Conservation (phyloP, 768 basidiomycete genomes). For the Hemileccinum impolitum region DNA sequence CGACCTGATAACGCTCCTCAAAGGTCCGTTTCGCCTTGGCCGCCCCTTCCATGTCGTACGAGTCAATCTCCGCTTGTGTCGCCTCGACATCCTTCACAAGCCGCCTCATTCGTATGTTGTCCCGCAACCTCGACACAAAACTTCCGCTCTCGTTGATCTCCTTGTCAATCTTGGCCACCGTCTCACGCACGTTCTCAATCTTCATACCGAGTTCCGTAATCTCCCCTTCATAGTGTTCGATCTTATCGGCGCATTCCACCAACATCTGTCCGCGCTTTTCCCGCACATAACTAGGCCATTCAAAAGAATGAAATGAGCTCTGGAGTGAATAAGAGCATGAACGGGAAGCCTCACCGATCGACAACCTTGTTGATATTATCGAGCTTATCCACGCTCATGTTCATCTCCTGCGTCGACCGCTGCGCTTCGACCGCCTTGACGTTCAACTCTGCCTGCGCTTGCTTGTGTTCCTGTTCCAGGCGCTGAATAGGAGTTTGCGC, state of each 20-base stretch:
- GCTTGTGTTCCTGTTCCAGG: slow-evolving; percentile 54
- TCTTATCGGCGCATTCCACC: slow-evolving; percentile 53
- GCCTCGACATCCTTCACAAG: slow-evolving; percentile 62
- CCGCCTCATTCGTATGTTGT: slow-evolving; percentile 78
- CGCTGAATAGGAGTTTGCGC: slow-evolving; percentile 63
- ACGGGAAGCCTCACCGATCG: slow-evolving; percentile 48
- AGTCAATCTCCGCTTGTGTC: slow-evolving; percentile 68
- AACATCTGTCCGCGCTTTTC: slow-evolving; percentile 61
- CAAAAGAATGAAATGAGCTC: not conserved
- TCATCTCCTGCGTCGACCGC: slow-evolving; percentile 57
- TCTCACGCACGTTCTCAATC: slow-evolving; percentile 39
- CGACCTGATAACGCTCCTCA: slow-evolving; percentile 70
- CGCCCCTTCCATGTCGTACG: slow-evolving; percentile 80
- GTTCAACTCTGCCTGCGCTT: slow-evolving; percentile 48
- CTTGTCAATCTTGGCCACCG: slow-evolving; percentile 61
- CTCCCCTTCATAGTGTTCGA: slow-evolving; percentile 46
- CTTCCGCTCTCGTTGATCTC: slow-evolving; percentile 78
- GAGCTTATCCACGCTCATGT: slow-evolving; percentile 60
- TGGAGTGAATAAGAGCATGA: not conserved
- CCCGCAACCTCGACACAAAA: slow-evolving; percentile 65
- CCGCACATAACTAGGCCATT: slow-evolving; percentile 61
- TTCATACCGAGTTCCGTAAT: slow-evolving; percentile 41
- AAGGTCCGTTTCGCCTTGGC: slow-evolving; percentile 83
- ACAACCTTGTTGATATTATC: slow-evolving; percentile 56
- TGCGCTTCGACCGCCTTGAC: slow-evolving; percentile 52